Evolutionary conservation across 2,329 filamentous ascomycete species (phyloP).

Genomic region (Aspergillus fructus): DNA sequence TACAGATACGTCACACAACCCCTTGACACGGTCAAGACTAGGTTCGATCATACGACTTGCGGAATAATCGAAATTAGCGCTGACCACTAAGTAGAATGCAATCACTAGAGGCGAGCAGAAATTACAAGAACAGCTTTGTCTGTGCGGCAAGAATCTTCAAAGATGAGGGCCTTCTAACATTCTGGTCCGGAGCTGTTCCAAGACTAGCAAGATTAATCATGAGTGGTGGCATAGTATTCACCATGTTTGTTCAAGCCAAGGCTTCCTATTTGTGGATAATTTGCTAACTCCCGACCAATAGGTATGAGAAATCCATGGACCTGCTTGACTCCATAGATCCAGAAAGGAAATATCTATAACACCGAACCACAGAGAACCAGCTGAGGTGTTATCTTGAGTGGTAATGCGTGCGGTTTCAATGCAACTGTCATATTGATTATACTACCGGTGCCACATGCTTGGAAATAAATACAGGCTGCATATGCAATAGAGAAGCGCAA

Average conservation of each 20-base stretch:
- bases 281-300: slow-evolving; percentile 17
- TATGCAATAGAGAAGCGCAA: background rate
- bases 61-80: background rate
- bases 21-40: slow-evolving; percentile 91
- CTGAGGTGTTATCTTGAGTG: background rate
- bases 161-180: slow-evolving; percentile 83
- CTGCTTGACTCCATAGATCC: slow-evolving; percentile 78
- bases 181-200: slow-evolving; percentile 92
- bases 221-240: slow-evolving; percentile 96
- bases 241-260: slow-evolving; percentile 62
- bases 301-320: slow-evolving; percentile 95
- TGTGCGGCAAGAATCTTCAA: slow-evolving; percentile 82
- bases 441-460: background rate
- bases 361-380: background rate
- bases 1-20: slow-evolving; percentile 59
- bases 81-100: slow-evolving; percentile 68
- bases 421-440: background rate
- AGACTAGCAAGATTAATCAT: slow-evolving; percentile 79
- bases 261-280: background rate
- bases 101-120: slow-evolving; percentile 76
- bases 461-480: background rate
- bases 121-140: slow-evolving; percentile 84
- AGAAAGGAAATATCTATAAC: slow-evolving; percentile 70
- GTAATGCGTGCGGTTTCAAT: background rate
- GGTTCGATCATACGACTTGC: slow-evolving; percentile 33